Percentiles rank a stretch among this genome's conserved stretches.
phyloP scores from a whole-genome alignment of 164 flowering plant species.

The Houttuynia cordata region DNA sequence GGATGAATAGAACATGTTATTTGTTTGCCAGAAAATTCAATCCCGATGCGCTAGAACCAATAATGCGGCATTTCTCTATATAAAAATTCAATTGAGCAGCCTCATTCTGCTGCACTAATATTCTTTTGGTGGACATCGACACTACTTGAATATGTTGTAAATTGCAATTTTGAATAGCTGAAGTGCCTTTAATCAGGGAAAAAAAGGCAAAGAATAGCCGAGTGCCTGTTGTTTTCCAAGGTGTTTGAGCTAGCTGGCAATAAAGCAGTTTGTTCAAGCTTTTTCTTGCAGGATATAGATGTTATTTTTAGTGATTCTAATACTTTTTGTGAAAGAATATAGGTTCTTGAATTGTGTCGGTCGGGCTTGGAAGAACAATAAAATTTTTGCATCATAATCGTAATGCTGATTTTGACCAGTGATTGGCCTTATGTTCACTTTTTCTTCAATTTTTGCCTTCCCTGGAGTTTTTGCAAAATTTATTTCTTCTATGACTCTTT shows the following conservation, averaged over 20 bases:
- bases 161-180: constrained; percentile 16
- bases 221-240: neutral
- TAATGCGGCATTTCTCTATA: constrained; percentile 55
- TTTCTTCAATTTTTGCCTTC: too few relatives aligned
- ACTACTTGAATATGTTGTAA: constrained; percentile 16
- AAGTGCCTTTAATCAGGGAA: constrained; percentile 10
- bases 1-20: constrained; percentile 62
- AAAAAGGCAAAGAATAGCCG: constrained; percentile 2
- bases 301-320: too few relatives aligned
- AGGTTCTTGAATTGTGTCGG: too few relatives aligned
- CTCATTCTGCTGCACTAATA: constrained; percentile 10
- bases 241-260: neutral
- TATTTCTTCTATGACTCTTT: too few relatives aligned
- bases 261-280: too few relatives aligned
- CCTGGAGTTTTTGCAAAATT: too few relatives aligned
- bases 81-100: constrained; percentile 28
- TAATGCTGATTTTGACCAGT: too few relatives aligned
- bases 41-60: constrained; percentile 43
- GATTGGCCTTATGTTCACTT: too few relatives aligned
- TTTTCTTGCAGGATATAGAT: too few relatives aligned
- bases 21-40: constrained; percentile 69
- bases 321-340: too few relatives aligned
- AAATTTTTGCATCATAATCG: too few relatives aligned
- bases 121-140: constrained; percentile 30
- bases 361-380: too few relatives aligned